phyloP scores from a whole-genome alignment of 352 stramenopile genomes.

The Globisporangium nunn region DNA sequence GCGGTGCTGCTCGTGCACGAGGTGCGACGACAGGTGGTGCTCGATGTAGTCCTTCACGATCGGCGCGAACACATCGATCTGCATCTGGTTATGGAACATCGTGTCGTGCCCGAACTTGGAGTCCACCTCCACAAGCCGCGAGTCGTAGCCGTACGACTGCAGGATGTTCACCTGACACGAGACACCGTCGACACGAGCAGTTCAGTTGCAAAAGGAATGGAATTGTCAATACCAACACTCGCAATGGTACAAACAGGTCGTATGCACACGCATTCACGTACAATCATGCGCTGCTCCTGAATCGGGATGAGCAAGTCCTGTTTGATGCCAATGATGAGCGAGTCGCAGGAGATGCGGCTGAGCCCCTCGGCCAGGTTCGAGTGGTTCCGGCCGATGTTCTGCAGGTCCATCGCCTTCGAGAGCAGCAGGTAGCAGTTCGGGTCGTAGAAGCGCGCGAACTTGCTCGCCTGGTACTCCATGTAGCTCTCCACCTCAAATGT shows the following conservation, averaged over 20 bases:
- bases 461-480: conserved; percentile 86
- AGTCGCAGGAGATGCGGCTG: conserved; percentile 56
- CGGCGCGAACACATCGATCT: conserved; percentile 66
- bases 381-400: conserved; percentile 62
- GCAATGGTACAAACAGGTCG: too few relatives aligned
- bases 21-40: conserved; percentile 36
- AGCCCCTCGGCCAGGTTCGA: conserved; percentile 68
- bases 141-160: conserved; percentile 64
- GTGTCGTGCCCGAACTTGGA: conserved; percentile 85
- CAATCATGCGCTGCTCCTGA: conserved; percentile 71
- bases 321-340: conserved; percentile 74
- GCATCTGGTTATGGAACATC: conserved; percentile 83
- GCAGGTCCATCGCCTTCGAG: conserved; percentile 85
- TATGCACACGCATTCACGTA: conserved; percentile 10
- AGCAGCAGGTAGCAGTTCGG: conserved; percentile 87
- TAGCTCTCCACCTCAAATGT: conserved; percentile 89
- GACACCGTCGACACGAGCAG: not conserved
- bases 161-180: conserved; percentile 54
- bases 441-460: conserved; percentile 81
- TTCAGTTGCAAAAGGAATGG: too few relatives aligned
- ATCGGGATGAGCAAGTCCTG: conserved; percentile 84
- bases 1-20: conserved; percentile 66
- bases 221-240: too few relatives aligned
- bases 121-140: conserved; percentile 64
- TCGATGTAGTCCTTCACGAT: conserved; percentile 68